Percentiles rank a stretch among this genome's conserved stretches.
Conservation (phyloP, 495 filamentous ascomycete genomes). For the Penicillium ochrochloron region DNA sequence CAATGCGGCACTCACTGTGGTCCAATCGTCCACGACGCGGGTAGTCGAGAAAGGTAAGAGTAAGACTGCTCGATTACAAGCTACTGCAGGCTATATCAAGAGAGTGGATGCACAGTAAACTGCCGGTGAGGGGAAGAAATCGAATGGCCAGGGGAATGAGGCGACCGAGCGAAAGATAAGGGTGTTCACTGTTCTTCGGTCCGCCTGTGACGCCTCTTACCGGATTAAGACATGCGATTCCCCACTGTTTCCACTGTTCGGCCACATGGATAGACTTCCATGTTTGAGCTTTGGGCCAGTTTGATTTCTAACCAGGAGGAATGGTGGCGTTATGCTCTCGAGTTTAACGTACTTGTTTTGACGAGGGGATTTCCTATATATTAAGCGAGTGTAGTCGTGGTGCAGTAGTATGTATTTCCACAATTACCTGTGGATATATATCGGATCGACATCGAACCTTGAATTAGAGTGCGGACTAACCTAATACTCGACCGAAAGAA, state of each 20-base stretch:
- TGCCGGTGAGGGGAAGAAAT: not conserved
- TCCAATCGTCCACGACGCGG: constrained; percentile 7
- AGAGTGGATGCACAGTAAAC: not conserved
- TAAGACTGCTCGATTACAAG: not conserved
- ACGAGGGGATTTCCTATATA: too few species aligned
- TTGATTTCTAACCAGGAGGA: not conserved
- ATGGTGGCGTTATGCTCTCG: not conserved
- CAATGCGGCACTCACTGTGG: constrained; percentile 11
- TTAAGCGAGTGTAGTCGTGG: too few species aligned
- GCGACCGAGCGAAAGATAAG: constrained; percentile 8
- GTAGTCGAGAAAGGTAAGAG: not conserved
- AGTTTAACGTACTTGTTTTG: not conserved
- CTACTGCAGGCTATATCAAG: not conserved
- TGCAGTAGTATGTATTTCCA: not conserved
- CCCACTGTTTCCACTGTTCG: not conserved
- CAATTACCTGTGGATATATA: not conserved
- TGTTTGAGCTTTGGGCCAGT: not conserved
- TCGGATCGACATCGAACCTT: not conserved
- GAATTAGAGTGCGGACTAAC: too few species aligned
- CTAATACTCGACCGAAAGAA: too few species aligned
- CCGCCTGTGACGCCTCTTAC: constrained; percentile 10
- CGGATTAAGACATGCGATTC: not conserved
- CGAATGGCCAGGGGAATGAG: constrained; percentile 1
- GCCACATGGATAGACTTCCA: not conserved
- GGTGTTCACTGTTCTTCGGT: too few species aligned